Evolutionary conservation across 2,329 filamentous ascomycete species (phyloP).

Genomic region (Ophiocordyceps australis): DNA sequence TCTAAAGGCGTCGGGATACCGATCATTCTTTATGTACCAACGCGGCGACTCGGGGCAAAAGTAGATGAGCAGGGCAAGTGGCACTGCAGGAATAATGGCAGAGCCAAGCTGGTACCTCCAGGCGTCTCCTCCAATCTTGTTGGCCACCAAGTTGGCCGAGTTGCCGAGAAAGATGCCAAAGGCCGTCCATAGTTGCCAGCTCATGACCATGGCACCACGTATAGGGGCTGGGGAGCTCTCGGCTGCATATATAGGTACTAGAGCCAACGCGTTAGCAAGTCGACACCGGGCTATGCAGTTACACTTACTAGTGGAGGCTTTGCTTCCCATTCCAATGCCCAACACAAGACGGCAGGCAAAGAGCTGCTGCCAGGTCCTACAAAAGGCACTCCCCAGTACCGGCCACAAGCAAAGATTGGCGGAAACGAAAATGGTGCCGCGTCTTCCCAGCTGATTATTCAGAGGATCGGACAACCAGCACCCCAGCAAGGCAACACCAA

Average conservation of each 20-base stretch:
- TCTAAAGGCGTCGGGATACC: constrained; percentile 39
- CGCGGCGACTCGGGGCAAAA: constrained; percentile 48
- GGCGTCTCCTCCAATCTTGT: constrained; percentile 15
- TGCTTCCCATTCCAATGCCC: constrained; percentile 62
- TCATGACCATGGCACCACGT: constrained; percentile 64
- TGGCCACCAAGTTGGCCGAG: constrained; percentile 35
- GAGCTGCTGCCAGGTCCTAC: constrained; percentile 54
- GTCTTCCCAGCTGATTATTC: constrained; percentile 22
- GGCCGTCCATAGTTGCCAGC: constrained; percentile 55
- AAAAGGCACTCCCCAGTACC: constrained; percentile 53
- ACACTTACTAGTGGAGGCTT: constrained; percentile 37
- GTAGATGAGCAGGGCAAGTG: constrained; percentile 39
- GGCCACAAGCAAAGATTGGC: constrained; percentile 55
- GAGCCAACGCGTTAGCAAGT: constrained; percentile 10
- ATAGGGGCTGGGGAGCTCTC: constrained; percentile 54
- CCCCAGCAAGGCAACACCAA: constrained; percentile 29
- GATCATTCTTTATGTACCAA: constrained; percentile 49
- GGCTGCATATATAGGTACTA: constrained; percentile 57
- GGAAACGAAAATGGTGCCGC: constrained; percentile 48
- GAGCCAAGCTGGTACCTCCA: constrained; percentile 49
- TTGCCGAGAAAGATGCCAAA: constrained; percentile 45
- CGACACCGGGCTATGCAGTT: not conserved
- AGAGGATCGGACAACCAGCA: constrained; percentile 53
- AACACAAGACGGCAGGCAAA: constrained; percentile 54
- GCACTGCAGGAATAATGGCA: constrained; percentile 41